Evolutionary conservation across 2,329 filamentous ascomycete genomes (phyloP), one percentile per base, ranked within the genome.

Genomic region (Myriosclerotinia duriaeana): DNA sequence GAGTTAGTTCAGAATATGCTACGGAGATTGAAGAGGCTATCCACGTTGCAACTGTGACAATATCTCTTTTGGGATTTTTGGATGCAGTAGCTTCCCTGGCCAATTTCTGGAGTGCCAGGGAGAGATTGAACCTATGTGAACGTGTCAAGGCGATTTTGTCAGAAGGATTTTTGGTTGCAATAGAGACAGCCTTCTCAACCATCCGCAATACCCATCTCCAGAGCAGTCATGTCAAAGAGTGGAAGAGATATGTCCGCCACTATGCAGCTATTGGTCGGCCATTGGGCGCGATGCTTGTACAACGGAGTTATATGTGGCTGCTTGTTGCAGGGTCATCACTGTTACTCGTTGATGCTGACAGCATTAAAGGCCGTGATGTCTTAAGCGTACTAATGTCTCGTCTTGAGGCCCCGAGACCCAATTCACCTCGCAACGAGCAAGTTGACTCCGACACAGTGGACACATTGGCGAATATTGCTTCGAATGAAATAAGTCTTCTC

Each of bases 1-100:
- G 80, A 62, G 84, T 81, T 71, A 83, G 85, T 46, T 82, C 83
- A 50, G 84, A 86, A 59, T 82, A 82, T 68, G 83, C 85, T 52
- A 75, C 77, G 64, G 76, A 78, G 36, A 85, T 86, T 65, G 87
- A 89, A 65, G 87, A 91, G 73, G 87, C 88, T 62, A 81, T 89
- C 65, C 82, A 87, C 38, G 86, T 90, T 63, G 87, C 92, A 63
- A 92, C 90, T 22, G 86, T 97, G 70, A 87, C 90, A 8, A 86
- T 96, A 58, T 94, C 94, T 0, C 81, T 99, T n/a, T 79, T 97
- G 34, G 96, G 95, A 0, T 97, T 99, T 75, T 79, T 99, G 63
- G 87, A 94, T 74, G 93, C 93, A 30, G 89, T 90, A 5, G 88
- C 93, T 4, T 86, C 87, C 7, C 87, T 93, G 75, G 86, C 89